phyloP scores from a whole-genome alignment of 257 asterid genomes.

The Solanum dulcamara region DNA sequence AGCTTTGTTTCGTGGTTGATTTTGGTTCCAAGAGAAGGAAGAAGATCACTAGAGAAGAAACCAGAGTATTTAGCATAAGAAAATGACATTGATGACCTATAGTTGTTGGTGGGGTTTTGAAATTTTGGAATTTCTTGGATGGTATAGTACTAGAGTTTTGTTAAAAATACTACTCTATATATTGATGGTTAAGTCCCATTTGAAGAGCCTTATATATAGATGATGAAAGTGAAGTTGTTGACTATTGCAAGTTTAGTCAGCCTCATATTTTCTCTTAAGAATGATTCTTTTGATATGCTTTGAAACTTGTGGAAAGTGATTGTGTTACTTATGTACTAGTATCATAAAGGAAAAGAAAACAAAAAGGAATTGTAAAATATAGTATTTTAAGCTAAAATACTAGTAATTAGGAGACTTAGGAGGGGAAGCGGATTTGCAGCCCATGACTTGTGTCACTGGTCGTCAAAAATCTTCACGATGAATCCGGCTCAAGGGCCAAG shows the following conservation, averaged over 20 bases:
- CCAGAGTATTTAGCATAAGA: constrained; percentile 42
- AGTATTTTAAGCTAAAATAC: neutral
- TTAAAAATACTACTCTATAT: neutral
- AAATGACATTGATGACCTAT: constrained; percentile 16
- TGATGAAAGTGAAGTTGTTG: constrained; percentile 2
- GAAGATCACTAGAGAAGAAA: constrained; percentile 63
- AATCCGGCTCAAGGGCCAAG: too few species aligned
- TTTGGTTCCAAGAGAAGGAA: constrained; percentile 84
- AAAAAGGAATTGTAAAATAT: neutral
- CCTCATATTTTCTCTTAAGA: constrained; percentile 9
- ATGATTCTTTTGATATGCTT: constrained; percentile 22
- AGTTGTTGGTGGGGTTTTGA: constrained; percentile 10
- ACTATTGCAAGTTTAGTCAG: constrained; percentile 17
- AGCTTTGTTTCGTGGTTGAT: constrained; percentile 54
- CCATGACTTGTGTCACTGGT: neutral
- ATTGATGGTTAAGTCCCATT: neutral
- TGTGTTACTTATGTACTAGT: constrained; percentile 17
- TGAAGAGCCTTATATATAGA: constrained; percentile 30
- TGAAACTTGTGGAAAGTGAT: constrained; percentile 21
- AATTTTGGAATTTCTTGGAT: neutral
- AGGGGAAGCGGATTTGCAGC: neutral
- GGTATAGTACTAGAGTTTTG: neutral
- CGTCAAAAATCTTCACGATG: neutral
- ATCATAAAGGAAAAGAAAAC: neutral
- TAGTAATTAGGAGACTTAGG: neutral